Evolutionary conservation across 768 basidiomycete species (phyloP), one percentile per base, ranked within the genome.

Genomic region (Lactarius hengduanensis): DNA sequence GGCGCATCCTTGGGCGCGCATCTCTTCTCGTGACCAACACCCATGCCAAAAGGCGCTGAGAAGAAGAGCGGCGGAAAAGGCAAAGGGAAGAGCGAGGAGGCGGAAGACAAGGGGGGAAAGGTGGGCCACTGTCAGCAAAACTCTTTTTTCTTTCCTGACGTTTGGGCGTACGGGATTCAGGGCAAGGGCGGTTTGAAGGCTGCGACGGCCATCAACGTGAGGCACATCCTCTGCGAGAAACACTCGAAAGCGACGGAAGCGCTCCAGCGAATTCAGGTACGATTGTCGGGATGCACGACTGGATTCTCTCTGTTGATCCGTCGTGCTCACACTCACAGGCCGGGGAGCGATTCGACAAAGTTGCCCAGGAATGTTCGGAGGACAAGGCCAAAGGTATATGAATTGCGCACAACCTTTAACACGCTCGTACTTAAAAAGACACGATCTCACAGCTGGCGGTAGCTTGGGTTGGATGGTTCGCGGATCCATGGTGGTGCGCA

Each of bases 141-240:
- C 9, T n/a, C n/a, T 22, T n/a, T 8, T 45, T n/a, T 47, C 10
- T 16, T 40, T 40, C n/a, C 10, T 2, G 4, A n/a, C 10, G 9
- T 47, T 11, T 22, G 45, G 22, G 22, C n/a, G 4, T 47, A 4
- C 6, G n/a, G 20, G n/a, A 22, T 45, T 22, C 45, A 84, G 84
- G 81, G 78, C 18, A 88, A 87, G 73, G 82, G 84, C 30, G 80
- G 78, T 2, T 74, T 93, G 76, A 94, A 92, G 76, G 78, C 91
- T 32, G 92, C 92, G 13, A 92, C 86, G 8, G 86, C 92, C 34
- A 78, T 94, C 45, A 93, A 93, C 73, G 92, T 94, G 36, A 86
- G 92, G 34, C 92, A 94, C 74, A 91, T 94, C 53, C 79, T 94
- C 26, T 94, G 92, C 76, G 92, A 94, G 77, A 94, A 94, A 72